phyloP scores from a whole-genome alignment of 2,329 filamentous ascomycete genomes.

The Fusarium xylarioides region DNA sequence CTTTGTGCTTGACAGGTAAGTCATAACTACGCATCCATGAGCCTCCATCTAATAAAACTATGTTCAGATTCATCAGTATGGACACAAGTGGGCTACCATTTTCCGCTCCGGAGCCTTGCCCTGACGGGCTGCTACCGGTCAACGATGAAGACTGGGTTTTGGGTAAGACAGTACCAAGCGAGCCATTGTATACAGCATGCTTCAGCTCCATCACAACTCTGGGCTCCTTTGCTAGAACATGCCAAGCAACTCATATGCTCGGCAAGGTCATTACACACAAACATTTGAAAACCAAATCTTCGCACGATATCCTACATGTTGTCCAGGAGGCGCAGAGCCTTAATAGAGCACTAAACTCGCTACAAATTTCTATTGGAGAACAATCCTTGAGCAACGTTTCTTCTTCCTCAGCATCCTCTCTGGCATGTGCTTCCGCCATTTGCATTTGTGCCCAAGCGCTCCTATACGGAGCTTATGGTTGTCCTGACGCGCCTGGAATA shows the following conservation, averaged over 20 bases:
- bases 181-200: constrained; percentile 1
- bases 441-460: constrained; percentile 1
- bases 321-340: constrained; percentile 1
- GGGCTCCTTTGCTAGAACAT: background rate
- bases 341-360: background rate
- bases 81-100: constrained; percentile 1
- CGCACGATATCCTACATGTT: background rate
- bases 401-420: background rate
- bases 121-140: background rate
- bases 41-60: background rate
- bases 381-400: background rate
- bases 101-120: background rate
- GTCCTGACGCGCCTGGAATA: background rate
- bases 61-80: background rate
- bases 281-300: background rate
- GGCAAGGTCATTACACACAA: background rate
- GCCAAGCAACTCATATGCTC: constrained; percentile 8
- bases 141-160: constrained; percentile 4
- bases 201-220: background rate
- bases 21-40: background rate
- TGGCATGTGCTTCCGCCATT: background rate
- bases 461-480: constrained; percentile 1
- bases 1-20: constrained; percentile 2
- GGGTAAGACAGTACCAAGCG: background rate
- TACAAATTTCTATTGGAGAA: background rate